These are phyloP conservation scores for Wickerhamiella vanderwaltii DNA, from an alignment of 805 yeast genomes.

Conservation along the genomic window DNA sequence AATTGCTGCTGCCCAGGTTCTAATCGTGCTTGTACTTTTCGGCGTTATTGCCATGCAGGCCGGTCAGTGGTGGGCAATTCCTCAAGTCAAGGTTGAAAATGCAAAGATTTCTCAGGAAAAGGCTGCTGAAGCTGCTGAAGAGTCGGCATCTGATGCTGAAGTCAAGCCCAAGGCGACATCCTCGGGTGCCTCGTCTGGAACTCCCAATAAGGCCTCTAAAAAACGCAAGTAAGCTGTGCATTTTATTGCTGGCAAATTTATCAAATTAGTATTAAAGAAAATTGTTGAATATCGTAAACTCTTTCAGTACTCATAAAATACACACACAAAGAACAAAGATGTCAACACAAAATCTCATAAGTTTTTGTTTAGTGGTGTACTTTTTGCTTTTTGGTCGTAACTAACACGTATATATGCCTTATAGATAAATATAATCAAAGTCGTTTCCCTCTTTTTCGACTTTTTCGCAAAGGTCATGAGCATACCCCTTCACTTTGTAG, in stretches of 20 bases:
- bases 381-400: too few relatives aligned
- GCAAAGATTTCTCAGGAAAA: slow-evolving; percentile 15
- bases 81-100: slow-evolving; percentile 2
- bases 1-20: slow-evolving; percentile 76
- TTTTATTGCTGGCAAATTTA: too few relatives aligned
- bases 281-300: too few relatives aligned
- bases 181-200: neutral
- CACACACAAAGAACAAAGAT: too few relatives aligned
- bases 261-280: too few relatives aligned
- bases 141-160: slow-evolving; percentile 12
- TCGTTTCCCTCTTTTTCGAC: too few relatives aligned
- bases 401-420: too few relatives aligned
- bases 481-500: neutral
- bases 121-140: slow-evolving; percentile 17
- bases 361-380: too few relatives aligned
- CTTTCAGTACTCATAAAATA: too few relatives aligned
- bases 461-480: too few relatives aligned
- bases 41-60: slow-evolving; percentile 80
- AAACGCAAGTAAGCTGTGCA: slow-evolving; percentile 12
- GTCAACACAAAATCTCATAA: too few relatives aligned
- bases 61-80: slow-evolving; percentile 73
- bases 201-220: neutral
- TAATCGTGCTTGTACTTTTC: slow-evolving; percentile 53
- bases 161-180: slow-evolving; percentile 10
- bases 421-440: too few relatives aligned